Base-by-base conservation (phyloP, 192 early-diverging fungal genomes). In the Coemansia sp. region DNA sequence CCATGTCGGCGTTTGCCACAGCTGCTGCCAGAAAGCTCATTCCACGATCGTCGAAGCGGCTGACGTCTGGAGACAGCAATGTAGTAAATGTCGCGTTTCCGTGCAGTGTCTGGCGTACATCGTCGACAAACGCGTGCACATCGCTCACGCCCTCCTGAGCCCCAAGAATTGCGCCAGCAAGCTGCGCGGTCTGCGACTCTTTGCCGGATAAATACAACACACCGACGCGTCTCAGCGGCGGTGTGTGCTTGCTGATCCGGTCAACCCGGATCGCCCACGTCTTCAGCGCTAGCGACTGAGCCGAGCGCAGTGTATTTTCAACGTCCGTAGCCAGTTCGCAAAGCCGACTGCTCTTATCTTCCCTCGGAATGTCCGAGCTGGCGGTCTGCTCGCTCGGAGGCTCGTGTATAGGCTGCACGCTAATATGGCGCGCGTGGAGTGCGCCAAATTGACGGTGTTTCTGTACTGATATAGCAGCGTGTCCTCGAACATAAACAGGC, bases 241-340 rank as follows among this genome's bases (percentile, higher is more conserved):
- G 49, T 21, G 23, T 3, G 23, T 38, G 14, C 4, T 44, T 11
- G 21, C 44, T n/a, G 21, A 59, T 35, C 28, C 31, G 30, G 51
- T 42, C 43, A 19, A 74, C 54, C 22, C 65, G 66, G 21, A 59
- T 28, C 4, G 44, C 52, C 72, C 72, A 74, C 19, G 45, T n/a
- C n/a, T 33, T 25, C 18, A 74, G 54, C 18, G 30, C 43, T 21
- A 56, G 43, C 29, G 58, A 33, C 31, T 64, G 44, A 33, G 32
- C 25, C 51, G 27, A n/a, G 23, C 21, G 21, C 49, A 44, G 67
- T 9, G 47, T 35, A 9, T 45, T 32, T 12, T 33, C 45, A 24
- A 74, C 32, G 22, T 68, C 66, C 4, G 56, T 23, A 4, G 72
- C 67, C 28, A 75, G 55, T 16, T 69, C 66, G 16, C 33, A 19